Conservation (phyloP, 495 filamentous ascomycete species). For the Annulohypoxylon moriforme region DNA sequence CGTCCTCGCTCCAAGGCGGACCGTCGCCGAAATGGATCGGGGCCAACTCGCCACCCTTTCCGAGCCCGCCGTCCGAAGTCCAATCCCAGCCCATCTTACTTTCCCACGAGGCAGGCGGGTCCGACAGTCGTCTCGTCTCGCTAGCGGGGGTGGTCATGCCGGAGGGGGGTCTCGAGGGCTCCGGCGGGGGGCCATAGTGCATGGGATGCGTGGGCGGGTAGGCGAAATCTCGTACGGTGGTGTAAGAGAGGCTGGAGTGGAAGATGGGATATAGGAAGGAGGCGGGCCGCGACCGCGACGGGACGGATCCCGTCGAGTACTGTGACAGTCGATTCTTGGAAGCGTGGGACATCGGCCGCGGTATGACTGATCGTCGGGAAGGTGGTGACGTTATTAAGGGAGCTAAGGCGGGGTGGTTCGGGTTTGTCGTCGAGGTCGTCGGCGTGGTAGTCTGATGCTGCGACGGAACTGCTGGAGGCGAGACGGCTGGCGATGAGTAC, state of each 20-base stretch:
- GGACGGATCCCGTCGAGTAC: conserved; percentile 76
- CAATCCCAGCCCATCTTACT: conserved; percentile 67
- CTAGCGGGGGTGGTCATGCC: conserved; percentile 86
- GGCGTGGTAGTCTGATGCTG: conserved; percentile 55
- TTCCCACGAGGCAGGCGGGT: conserved; percentile 76
- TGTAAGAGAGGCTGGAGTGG: conserved; percentile 88
- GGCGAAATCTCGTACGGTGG: conserved; percentile 94
- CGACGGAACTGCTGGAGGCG: conserved; percentile 60
- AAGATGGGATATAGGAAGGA: conserved; percentile 85
- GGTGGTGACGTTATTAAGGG: conserved; percentile 72
- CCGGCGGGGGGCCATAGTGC: conserved; percentile 92
- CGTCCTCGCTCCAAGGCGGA: conserved; percentile 97
- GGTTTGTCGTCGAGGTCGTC: conserved; percentile 62
- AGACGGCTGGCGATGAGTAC: conserved; percentile 63
- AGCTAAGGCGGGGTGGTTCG: conserved; percentile 68
- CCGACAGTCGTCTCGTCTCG: conserved; percentile 82
- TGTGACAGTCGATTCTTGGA: conserved; percentile 75
- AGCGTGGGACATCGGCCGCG: conserved; percentile 75
- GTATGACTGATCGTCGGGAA: conserved; percentile 65
- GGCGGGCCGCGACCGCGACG: conserved; percentile 77
- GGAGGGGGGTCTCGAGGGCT: conserved; percentile 73
- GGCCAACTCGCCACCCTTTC: conserved; percentile 72
- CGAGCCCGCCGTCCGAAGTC: conserved; percentile 54
- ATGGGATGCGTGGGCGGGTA: conserved; percentile 84
- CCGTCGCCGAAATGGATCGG: conserved; percentile 90